Conservation (phyloP, 306 rosid genomes). For the Pyrus pyrifolia region DNA sequence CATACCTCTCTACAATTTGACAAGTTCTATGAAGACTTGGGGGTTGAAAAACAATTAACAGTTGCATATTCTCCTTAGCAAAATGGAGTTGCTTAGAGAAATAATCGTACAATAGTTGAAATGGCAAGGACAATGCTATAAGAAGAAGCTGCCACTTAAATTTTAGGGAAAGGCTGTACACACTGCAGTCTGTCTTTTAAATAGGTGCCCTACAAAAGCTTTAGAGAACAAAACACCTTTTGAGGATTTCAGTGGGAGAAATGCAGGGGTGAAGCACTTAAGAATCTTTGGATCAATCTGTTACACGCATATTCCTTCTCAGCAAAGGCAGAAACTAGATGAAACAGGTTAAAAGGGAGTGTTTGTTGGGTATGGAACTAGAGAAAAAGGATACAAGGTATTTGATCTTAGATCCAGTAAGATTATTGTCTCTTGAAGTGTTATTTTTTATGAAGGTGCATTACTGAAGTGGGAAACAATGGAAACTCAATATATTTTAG, state of each 20-base stretch:
- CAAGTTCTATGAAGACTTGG: neutral
- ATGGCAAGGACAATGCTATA: neutral
- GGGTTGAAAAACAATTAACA: neutral
- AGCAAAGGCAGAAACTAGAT: neutral
- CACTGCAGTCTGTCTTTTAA: neutral
- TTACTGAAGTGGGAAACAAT: neutral
- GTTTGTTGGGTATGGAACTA: neutral
- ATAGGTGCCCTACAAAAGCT: too few relatives aligned
- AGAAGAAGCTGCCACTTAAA: neutral
- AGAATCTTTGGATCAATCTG: neutral
- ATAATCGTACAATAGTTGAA: neutral
- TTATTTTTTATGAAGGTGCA: neutral
- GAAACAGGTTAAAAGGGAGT: neutral
- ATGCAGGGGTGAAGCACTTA: neutral
- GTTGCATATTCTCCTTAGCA: neutral
- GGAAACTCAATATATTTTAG: accelerated
- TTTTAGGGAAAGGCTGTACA: neutral
- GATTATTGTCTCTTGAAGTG: neutral
- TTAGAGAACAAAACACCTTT: neutral
- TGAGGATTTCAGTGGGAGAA: neutral
- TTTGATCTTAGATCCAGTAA: neutral
- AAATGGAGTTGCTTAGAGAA: neutral
- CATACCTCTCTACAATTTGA: neutral
- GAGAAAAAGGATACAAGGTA: neutral
- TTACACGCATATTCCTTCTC: neutral